phyloP scores from a whole-genome alignment of 1,139 yeast species.

The Nematodospora anomalae region DNA sequence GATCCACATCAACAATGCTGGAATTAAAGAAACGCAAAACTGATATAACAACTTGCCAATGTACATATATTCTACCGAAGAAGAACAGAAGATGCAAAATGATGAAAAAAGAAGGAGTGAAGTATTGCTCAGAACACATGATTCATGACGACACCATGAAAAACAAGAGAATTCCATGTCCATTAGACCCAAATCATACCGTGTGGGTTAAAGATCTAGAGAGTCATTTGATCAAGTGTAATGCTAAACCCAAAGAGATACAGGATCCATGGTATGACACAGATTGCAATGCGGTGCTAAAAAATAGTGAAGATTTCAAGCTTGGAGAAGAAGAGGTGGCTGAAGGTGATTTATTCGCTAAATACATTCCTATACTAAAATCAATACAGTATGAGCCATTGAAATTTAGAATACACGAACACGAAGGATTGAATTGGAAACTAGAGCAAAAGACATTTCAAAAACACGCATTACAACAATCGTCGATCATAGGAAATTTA shows the following conservation, averaged over 20 bases:
- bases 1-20: conserved; percentile 4
- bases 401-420: conserved; percentile 16
- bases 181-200: conserved; percentile 73
- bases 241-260: conserved; percentile 34
- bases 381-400: conserved; percentile 16
- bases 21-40: conserved; percentile 3
- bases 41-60: conserved; percentile 19
- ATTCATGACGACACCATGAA: conserved; percentile 17
- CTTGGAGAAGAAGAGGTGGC: conserved; percentile 15
- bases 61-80: conserved; percentile 47
- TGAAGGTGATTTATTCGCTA: conserved; percentile 19
- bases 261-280: conserved; percentile 45
- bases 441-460: conserved; percentile 52
- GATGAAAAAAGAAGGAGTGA: conserved; percentile 51
- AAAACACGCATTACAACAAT: conserved; percentile 82
- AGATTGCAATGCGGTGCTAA: conserved; percentile 33
- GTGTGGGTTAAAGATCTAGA: conserved; percentile 61
- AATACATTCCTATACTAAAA: conserved; percentile 34
- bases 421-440: conserved; percentile 36
- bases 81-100: conserved; percentile 60
- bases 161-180: conserved; percentile 64
- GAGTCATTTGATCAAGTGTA: conserved; percentile 65
- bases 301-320: conserved; percentile 17
- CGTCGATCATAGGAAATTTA: conserved; percentile 75
- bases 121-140: conserved; percentile 66